Conservation (phyloP, 164 flowering plant genomes). For the Vitis vinifera region ASM3070453v1 NC_081815.1:399501-400000, state of each 20-base stretch:
- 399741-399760: too few species aligned
- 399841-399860: conserved; percentile 68
- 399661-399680: neutral
- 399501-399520: neutral
- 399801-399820: conserved; percentile 65
- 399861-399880: conserved; percentile 3
- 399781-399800: conserved; percentile 46
- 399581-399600: neutral
- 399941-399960: neutral
- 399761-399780: neutral
- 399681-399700: neutral
- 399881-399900: neutral
- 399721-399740: too few species aligned
- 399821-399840: conserved; percentile 64
- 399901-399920: neutral
- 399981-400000: neutral
- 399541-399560: neutral
- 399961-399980: too few species aligned
- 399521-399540: neutral
- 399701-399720: neutral
- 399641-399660: neutral
- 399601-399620: neutral
- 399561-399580: neutral
- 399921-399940: neutral
- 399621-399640: neutral